A percentile compares a stretch with the other conserved stretches of the same genome.
These are phyloP conservation scores for Triangularia setosa DNA, from an alignment of 2,329 filamentous ascomycete genomes.

Conservation along the genomic window DNA sequence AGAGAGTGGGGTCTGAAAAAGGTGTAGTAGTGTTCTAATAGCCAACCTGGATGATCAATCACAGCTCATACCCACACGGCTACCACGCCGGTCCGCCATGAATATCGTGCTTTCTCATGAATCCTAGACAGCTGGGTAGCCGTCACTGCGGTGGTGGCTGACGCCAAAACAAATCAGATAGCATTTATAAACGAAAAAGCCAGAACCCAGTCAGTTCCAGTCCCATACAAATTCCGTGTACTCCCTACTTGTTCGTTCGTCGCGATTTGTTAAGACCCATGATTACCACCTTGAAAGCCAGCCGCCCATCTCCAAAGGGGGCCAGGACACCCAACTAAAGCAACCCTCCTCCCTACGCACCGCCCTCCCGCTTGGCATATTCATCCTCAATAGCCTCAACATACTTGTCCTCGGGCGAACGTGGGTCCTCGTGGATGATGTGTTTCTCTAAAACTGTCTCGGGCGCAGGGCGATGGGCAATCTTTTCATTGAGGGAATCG, in stretches of 20 bases:
- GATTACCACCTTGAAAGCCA: not conserved
- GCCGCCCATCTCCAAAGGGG: not conserved
- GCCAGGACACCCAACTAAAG: not conserved
- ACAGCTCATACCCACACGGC: too few species aligned
- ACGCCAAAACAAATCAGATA: not conserved
- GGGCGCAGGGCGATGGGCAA: conserved; percentile 71
- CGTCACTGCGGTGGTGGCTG: not conserved
- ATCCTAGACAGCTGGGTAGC: not conserved
- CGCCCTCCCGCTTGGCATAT: conserved; percentile 60
- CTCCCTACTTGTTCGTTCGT: not conserved
- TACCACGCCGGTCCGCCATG: not conserved
- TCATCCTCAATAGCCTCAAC: conserved; percentile 61
- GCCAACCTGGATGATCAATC: not conserved
- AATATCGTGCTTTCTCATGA: not conserved
- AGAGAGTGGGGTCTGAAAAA: too few species aligned
- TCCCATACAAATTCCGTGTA: not conserved
- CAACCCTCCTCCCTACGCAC: conserved; percentile 42
- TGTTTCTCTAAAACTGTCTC: conserved; percentile 75
- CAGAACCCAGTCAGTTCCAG: not conserved
- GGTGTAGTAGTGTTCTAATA: too few species aligned
- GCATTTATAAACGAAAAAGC: not conserved
- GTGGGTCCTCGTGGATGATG: conserved; percentile 67
- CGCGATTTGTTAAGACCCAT: not conserved
- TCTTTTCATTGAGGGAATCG: conserved; percentile 82
- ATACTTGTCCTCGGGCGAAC: conserved; percentile 54